These are phyloP conservation scores for Conticribra guillardii DNA, from an alignment of 108 stramenopile genomes.

Conservation along the genomic window DNA sequence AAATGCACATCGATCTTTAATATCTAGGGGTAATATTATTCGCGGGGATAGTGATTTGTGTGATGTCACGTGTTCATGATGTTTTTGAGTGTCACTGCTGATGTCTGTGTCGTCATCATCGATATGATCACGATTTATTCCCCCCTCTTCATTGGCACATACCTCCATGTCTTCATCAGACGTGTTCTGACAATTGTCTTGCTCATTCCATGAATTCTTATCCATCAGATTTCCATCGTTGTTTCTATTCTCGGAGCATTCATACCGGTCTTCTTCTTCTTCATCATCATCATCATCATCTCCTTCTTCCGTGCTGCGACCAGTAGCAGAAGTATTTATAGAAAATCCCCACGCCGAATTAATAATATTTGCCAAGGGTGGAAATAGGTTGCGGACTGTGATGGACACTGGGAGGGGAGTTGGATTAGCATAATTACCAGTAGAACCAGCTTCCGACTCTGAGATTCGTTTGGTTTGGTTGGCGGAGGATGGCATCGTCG, in stretches of 20 bases:
- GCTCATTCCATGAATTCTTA: neutral
- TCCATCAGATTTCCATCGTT: too few relatives aligned
- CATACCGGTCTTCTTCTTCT: too few relatives aligned
- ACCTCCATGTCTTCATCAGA: neutral
- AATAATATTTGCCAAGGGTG: conserved; percentile 2
- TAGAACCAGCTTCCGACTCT: too few relatives aligned
- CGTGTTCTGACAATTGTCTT: neutral
- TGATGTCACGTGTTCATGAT: neutral
- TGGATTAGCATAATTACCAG: too few relatives aligned
- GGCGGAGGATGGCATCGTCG: too few relatives aligned
- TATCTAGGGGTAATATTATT: conserved; percentile 1
- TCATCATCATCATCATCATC: neutral
- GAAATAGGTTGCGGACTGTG: conserved; percentile 21
- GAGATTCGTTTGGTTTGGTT: too few relatives aligned
- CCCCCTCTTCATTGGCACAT: neutral
- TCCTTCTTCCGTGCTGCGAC: neutral
- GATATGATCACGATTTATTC: neutral
- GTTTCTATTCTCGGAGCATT: too few relatives aligned
- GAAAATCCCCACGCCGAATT: neutral
- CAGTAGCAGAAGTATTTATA: neutral
- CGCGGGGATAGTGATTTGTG: neutral
- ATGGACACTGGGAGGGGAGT: conserved; percentile 15
- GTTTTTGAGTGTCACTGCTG: neutral
- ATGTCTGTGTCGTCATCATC: neutral
- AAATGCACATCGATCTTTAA: conserved; percentile 19